These are phyloP conservation scores for Fusarium buharicum DNA, from an alignment of 2,329 filamentous ascomycete genomes.

Conservation along the genomic window DNA sequence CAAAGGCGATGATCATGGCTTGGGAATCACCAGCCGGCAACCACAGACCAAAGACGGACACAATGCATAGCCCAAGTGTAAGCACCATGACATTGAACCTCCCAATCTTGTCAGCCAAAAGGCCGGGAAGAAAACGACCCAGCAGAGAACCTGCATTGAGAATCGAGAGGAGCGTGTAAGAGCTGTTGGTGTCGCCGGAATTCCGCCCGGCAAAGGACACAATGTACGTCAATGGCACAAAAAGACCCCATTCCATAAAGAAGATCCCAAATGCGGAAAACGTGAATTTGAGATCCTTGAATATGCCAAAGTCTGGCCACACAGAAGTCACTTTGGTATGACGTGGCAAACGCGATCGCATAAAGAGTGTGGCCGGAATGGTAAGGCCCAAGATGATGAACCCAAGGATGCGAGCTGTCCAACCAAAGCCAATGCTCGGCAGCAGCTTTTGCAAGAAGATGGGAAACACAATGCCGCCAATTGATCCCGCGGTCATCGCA, in stretches of 20 bases:
- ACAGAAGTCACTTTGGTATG: conserved; percentile 51
- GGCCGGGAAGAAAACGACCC: conserved; percentile 79
- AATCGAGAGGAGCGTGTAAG: conserved; percentile 81
- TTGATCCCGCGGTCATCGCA: conserved; percentile 76
- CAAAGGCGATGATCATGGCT: conserved; percentile 73
- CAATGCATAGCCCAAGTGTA: conserved; percentile 68
- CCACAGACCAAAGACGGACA: conserved; percentile 74
- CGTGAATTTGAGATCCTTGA: conserved; percentile 68
- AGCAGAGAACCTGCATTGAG: conserved; percentile 82
- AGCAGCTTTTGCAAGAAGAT: conserved; percentile 59
- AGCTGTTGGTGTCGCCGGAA: conserved; percentile 35
- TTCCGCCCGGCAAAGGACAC: conserved; percentile 72
- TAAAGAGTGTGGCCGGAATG: conserved; percentile 59
- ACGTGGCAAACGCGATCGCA: conserved; percentile 65
- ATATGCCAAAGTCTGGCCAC: conserved; percentile 70
- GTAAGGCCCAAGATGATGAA: conserved; percentile 61
- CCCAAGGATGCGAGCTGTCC: conserved; percentile 61
- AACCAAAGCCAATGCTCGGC: conserved; percentile 59
- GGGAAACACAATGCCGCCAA: conserved; percentile 75
- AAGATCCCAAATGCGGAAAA: conserved; percentile 72
- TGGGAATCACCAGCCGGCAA: conserved; percentile 66
- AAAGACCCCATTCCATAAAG: conserved; percentile 76
- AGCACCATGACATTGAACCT: conserved; percentile 83
- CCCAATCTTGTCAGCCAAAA: conserved; percentile 79
- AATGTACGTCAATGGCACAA: conserved; percentile 81